Conservation (phyloP, 768 basidiomycete genomes). For the Melanogaster broomeanus region DNA sequence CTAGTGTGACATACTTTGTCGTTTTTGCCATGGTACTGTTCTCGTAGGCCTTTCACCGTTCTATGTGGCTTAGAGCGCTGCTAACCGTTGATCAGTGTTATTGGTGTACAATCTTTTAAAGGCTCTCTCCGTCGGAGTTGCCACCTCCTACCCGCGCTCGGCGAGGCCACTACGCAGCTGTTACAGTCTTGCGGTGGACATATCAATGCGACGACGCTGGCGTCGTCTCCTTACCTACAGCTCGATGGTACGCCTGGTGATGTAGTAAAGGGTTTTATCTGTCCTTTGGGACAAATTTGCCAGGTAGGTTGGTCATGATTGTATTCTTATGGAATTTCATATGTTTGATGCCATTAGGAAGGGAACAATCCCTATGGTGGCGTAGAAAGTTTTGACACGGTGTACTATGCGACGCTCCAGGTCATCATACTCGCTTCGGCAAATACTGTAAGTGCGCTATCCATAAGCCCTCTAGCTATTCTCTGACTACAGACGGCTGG, state of each 20-base stretch:
- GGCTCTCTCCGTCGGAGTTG: constrained; percentile 77
- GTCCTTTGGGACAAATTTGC: constrained; percentile 85
- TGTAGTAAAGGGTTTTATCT: constrained; percentile 80
- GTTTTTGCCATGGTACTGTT: constrained; percentile 88
- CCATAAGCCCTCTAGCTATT: background rate
- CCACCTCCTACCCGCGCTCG: constrained; percentile 52
- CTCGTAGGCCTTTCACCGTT: constrained; percentile 51
- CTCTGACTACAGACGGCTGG: background rate
- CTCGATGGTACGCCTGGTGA: constrained; percentile 38
- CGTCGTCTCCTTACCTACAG: constrained; percentile 43
- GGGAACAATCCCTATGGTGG: constrained; percentile 62
- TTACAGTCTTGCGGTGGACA: constrained; percentile 80
- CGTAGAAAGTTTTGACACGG: constrained; percentile 85
- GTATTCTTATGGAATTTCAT: background rate
- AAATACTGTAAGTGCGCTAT: constrained; percentile 55
- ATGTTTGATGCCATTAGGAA: constrained; percentile 43
- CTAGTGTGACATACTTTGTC: constrained; percentile 89
- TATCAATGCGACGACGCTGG: constrained; percentile 60
- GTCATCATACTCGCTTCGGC: constrained; percentile 83
- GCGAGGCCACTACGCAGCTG: constrained; percentile 49
- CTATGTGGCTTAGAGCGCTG: background rate
- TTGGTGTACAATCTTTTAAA: constrained; percentile 93
- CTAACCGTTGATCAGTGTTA: constrained; percentile 49
- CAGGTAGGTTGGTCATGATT: constrained; percentile 43
- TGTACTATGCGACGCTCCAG: constrained; percentile 80